Base-by-base conservation (phyloP, 768 basidiomycete genomes). In the Tephrocybe sp. region DNA sequence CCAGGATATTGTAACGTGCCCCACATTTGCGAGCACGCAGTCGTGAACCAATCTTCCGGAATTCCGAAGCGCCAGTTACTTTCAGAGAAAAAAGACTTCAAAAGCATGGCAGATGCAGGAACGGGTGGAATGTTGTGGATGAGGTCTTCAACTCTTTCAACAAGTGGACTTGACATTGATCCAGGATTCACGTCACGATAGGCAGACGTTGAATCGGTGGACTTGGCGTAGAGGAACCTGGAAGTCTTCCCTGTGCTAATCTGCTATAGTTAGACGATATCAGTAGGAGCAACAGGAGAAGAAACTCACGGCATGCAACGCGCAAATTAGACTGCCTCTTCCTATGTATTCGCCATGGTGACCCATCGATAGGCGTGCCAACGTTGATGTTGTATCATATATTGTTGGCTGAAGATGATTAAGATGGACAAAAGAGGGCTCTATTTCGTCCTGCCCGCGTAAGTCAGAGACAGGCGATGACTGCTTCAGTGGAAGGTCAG, bases 51-150 rank as follows among this genome's bases (percentile, higher is more conserved):
- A 18, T 64, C 57, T 55, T 78, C 72, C 5, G 78, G 75, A 22
- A 81, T 71, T 9, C 77, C 77, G 44, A 73, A 79, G 19, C 74
- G 71, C 76, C 76, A 79, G 50, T 80, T 80, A 41, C 69, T 64
- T 37, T 74, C 67, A 16, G 60, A 52, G 62, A 82, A 79, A 60
- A 73, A 81, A 13, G 60, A 55, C 9, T 65, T 58, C 16, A 72
- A 63, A 25, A 78, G 66, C n/a, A 63, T 49, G 47, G 69, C 58
- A 28, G 72, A 61, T 16, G 69, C 56, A 40, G 58, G 30, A 45
- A 60, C 58, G 37, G 67, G 48, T 25, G 72, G 72, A 28, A 76
- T 58, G 43, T 65, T 58, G 16, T 60, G 55, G 19, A 74, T 54
- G 19, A 78, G 62, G 40, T 68, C 63, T 28, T 66, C 65, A 31